Percentiles rank a stretch among this genome's conserved stretches.
phyloP scores from a whole-genome alignment of 192 early-diverging fungal species.

The Coemansia sp. region DNA sequence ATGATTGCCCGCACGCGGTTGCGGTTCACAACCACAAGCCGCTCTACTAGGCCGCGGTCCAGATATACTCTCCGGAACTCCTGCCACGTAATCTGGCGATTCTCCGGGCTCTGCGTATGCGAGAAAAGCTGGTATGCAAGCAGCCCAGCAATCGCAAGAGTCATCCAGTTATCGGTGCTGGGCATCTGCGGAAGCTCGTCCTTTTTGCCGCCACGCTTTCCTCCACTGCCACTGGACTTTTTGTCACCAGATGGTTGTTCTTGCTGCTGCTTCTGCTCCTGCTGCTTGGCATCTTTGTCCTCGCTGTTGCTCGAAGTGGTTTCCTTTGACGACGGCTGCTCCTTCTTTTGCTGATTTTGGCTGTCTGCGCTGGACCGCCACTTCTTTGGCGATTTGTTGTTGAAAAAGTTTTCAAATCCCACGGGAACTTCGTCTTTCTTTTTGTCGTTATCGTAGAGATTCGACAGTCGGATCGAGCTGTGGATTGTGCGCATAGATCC shows the following conservation, averaged over 20 bases:
- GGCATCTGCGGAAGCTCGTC: slow-evolving; percentile 37
- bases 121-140: slow-evolving; percentile 22
- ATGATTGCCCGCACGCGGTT: slow-evolving; percentile 80
- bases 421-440: slow-evolving; percentile 56
- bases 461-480: slow-evolving; percentile 21
- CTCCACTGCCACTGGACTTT: slow-evolving; percentile 21
- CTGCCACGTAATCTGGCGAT: slow-evolving; percentile 83
- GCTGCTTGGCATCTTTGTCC: slow-evolving; percentile 24
- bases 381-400: slow-evolving; percentile 52
- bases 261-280: slow-evolving; percentile 14
- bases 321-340: background rate
- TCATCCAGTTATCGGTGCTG: slow-evolving; percentile 46
- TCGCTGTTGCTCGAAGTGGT: background rate
- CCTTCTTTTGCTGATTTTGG: slow-evolving; percentile 15
- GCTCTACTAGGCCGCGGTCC: slow-evolving; percentile 90
- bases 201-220: slow-evolving; percentile 42
- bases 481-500: slow-evolving; percentile 36
- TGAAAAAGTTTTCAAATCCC: slow-evolving; percentile 74
- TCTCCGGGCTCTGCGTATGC: slow-evolving; percentile 13
- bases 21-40: slow-evolving; percentile 85
- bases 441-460: slow-evolving; percentile 16
- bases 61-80: slow-evolving; percentile 87
- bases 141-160: slow-evolving; percentile 13
- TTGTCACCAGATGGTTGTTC: slow-evolving; percentile 18
- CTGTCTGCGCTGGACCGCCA: slow-evolving; percentile 9